Base-by-base conservation (phyloP, 495 filamentous ascomycete species). In the Friedmanniomyces simplex region DNA sequence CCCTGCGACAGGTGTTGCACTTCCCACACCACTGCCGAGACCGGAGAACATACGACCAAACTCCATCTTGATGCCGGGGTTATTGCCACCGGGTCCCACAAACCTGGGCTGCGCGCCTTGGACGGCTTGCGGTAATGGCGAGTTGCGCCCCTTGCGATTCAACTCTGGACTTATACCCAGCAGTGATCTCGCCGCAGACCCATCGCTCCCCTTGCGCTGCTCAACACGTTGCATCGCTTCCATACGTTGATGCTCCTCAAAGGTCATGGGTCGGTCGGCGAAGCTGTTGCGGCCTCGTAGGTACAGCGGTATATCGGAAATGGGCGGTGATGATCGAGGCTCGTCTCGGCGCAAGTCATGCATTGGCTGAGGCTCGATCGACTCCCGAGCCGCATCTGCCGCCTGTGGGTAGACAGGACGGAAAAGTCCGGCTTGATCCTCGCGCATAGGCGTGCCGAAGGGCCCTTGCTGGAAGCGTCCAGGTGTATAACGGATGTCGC, bases 21-120 rank as follows among this genome's bases (percentile, higher is more conserved):
- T 81, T 28, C 87, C 83, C 6, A 91, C 83, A 42, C 89, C 90
- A 69, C 85, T 91, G 39, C 90, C 89, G 63, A 96, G 86, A 20
- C 90, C 90, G 2, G 87, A 86, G 71, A 95, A 96, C 73, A 95
- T 91, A 30, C 87, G 81, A 10, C 89, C 89, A 66, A 95, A 86
- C 64, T 95, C 90, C 67, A 83, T 90, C 76, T 95, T 95, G 65
- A 96, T 90, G 11, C 82, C 82, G 0, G 89, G 83, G 61, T 93
- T 89, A 63, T 94, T 89, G 6, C 82, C 85, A 22, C 81, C 81
- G 1, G 87, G 85, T 14, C 85, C 85, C 34, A 83, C 76, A 34
- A 82, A 77, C 60, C 87, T 85, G 30, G 83, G 85, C 71, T 94
- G 89, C 6, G 88, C 90, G 18, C 90, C 90, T 65, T 96, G 90